Evolutionary conservation across 352 stramenopile species (phyloP).

Genomic region (Globisporangium spiculum): DNA sequence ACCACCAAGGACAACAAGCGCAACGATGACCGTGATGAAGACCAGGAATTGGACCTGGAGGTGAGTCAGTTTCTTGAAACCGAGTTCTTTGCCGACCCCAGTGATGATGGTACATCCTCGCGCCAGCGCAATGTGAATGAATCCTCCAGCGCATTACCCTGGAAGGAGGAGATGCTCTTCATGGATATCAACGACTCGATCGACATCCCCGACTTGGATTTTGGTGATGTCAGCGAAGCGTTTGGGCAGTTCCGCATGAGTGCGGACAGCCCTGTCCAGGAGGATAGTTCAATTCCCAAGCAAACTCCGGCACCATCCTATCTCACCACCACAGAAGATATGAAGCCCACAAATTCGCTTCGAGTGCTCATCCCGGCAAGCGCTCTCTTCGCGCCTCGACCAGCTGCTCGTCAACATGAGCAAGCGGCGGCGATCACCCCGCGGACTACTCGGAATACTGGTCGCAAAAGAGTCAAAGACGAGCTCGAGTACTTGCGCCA

Average conservation of each 20-base stretch:
- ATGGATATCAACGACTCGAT: slow-evolving; percentile 12
- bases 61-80: slow-evolving; percentile 15
- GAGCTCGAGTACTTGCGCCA: neutral
- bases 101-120: neutral
- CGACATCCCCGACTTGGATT: slow-evolving; percentile 16
- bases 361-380: slow-evolving; percentile 12
- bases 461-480: neutral
- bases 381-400: neutral
- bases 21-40: neutral
- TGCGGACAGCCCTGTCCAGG: neutral
- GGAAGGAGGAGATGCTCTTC: slow-evolving; percentile 11
- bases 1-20: neutral
- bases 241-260: neutral
- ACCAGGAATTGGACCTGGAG: slow-evolving; percentile 10
- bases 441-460: neutral
- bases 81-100: slow-evolving; percentile 4
- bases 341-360: neutral
- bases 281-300: neutral
- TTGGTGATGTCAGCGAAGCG: slow-evolving; percentile 1
- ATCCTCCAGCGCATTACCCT: neutral
- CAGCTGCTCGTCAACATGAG: neutral
- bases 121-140: neutral
- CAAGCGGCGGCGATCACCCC: neutral
- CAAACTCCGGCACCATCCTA: neutral
- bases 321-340: neutral